Conservation (phyloP, 805 yeast species). For the Ogataea paraovalis region DNA sequence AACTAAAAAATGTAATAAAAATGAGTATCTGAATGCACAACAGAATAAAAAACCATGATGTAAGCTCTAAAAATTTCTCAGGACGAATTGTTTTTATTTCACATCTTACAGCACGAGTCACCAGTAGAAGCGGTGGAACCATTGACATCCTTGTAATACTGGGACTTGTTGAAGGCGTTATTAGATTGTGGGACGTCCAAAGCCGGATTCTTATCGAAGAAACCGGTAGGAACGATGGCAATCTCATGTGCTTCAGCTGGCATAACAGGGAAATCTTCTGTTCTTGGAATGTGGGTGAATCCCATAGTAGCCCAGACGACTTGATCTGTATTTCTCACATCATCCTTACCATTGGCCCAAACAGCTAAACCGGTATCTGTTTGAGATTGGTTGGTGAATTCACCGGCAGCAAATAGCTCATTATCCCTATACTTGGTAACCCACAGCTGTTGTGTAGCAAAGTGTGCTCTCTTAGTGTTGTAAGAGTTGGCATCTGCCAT, state of each 20-base stretch:
- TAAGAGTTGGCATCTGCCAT: slow-evolving; percentile 59
- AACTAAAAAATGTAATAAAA: background rate
- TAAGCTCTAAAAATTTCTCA: too few species aligned
- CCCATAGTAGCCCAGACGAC: slow-evolving; percentile 84
- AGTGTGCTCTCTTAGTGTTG: slow-evolving; percentile 70
- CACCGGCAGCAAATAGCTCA: slow-evolving; percentile 77
- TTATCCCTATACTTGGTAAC: slow-evolving; percentile 74
- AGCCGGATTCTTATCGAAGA: slow-evolving; percentile 76
- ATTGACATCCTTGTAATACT: slow-evolving; percentile 29
- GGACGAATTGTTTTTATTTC: background rate
- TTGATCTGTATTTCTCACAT: slow-evolving; percentile 68
- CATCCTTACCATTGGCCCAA: slow-evolving; percentile 67
- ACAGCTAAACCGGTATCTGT: slow-evolving; percentile 65
- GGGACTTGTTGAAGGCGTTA: slow-evolving; percentile 64
- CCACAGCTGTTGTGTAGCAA: slow-evolving; percentile 78
- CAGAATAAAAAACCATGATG: background rate
- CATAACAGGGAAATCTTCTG: slow-evolving; percentile 89
- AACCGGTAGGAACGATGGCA: slow-evolving; percentile 64
- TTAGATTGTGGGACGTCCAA: slow-evolving; percentile 71
- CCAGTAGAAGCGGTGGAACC: slow-evolving; percentile 16
- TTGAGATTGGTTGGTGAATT: slow-evolving; percentile 78
- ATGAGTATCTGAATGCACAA: background rate
- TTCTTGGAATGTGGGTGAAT: slow-evolving; percentile 76
- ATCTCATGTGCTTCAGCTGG: slow-evolving; percentile 76
- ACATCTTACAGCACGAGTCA: slow-evolving; percentile 30